A percentile compares a stretch with the other conserved stretches of the same genome.
Evolutionary conservation across 768 basidiomycete species (phyloP).

Genomic region (Suillus subalutaceus): DNA sequence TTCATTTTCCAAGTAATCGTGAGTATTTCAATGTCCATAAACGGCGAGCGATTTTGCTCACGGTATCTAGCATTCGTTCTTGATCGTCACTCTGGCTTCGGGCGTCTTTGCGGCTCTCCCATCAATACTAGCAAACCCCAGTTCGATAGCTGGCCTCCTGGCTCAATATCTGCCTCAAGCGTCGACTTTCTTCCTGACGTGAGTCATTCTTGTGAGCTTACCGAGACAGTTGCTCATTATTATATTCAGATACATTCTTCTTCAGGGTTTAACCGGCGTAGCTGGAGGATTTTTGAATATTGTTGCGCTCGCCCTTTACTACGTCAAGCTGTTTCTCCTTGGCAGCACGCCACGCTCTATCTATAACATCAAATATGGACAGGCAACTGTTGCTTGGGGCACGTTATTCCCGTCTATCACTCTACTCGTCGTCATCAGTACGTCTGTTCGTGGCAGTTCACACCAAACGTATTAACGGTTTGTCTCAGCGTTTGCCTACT

Average conservation of each 20-base stretch:
- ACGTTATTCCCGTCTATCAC: slow-evolving; percentile 72
- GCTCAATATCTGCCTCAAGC: slow-evolving; percentile 80
- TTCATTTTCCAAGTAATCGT: slow-evolving; percentile 93
- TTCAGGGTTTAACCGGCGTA: slow-evolving; percentile 80
- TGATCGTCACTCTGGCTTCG: slow-evolving; percentile 83
- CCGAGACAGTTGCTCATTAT: slow-evolving; percentile 7
- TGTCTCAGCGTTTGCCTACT: slow-evolving; percentile 69
- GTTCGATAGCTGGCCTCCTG: slow-evolving; percentile 67
- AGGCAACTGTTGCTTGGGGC: slow-evolving; percentile 74
- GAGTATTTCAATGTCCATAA: slow-evolving; percentile 35
- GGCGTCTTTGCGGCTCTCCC: slow-evolving; percentile 79
- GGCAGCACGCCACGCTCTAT: slow-evolving; percentile 89
- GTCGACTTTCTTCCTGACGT: slow-evolving; percentile 92
- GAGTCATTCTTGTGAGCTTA: slow-evolving; percentile 24
- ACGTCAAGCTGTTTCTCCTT: slow-evolving; percentile 85
- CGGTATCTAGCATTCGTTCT: slow-evolving; percentile 79
- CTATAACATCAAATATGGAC: slow-evolving; percentile 79
- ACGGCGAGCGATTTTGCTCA: slow-evolving; percentile 1
- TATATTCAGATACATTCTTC: slow-evolving; percentile 61
- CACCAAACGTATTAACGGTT: slow-evolving; percentile 9
- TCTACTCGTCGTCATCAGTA: slow-evolving; percentile 81
- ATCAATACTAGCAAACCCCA: slow-evolving; percentile 65
- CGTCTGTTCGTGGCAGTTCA: slow-evolving; percentile 27
- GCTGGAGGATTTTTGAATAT: slow-evolving; percentile 83
- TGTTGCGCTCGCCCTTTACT: slow-evolving; percentile 79